These are phyloP conservation scores for Halenospora varia DNA, from an alignment of 495 filamentous ascomycete genomes.

Conservation along the genomic window DNA sequence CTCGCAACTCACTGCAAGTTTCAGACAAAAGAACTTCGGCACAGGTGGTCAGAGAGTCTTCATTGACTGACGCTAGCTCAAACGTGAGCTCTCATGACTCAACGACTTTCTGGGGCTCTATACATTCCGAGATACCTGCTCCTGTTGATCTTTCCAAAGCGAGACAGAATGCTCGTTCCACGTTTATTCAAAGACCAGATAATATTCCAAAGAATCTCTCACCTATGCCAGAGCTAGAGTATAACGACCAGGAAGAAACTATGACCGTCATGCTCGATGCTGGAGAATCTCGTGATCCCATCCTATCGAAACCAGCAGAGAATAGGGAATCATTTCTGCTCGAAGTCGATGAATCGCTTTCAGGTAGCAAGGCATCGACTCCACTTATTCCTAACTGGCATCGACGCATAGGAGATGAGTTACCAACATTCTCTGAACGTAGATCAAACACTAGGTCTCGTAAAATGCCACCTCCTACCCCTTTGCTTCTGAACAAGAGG, in stretches of 20 bases:
- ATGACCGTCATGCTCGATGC: conserved; percentile 36
- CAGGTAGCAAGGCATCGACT: conserved; percentile 15
- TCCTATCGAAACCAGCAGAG: not conserved
- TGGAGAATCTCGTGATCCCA: conserved; percentile 9
- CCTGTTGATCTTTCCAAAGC: conserved; percentile 17
- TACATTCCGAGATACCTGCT: conserved; percentile 13
- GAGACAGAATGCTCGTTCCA: conserved; percentile 11
- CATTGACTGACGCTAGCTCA: conserved; percentile 5
- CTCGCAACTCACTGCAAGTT: conserved; percentile 36
- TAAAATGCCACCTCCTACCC: conserved; percentile 44
- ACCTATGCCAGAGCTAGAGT: not conserved
- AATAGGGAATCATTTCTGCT: conserved; percentile 18
- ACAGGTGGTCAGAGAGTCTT: conserved; percentile 25
- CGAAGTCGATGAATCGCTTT: conserved; percentile 12
- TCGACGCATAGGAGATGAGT: conserved; percentile 46
- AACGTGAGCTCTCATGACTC: conserved; percentile 12
- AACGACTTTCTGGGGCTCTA: conserved; percentile 20
- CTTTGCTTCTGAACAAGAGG: conserved; percentile 37
- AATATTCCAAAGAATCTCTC: not conserved
- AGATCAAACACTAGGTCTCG: conserved; percentile 23
- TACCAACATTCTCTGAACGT: conserved; percentile 48
- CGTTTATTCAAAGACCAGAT: conserved; percentile 13
- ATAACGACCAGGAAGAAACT: conserved; percentile 13
- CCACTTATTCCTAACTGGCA: conserved; percentile 34
- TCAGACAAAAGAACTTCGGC: conserved; percentile 28